Base-by-base conservation (phyloP, 805 yeast species). In the Babjeviella inositovora region DNA sequence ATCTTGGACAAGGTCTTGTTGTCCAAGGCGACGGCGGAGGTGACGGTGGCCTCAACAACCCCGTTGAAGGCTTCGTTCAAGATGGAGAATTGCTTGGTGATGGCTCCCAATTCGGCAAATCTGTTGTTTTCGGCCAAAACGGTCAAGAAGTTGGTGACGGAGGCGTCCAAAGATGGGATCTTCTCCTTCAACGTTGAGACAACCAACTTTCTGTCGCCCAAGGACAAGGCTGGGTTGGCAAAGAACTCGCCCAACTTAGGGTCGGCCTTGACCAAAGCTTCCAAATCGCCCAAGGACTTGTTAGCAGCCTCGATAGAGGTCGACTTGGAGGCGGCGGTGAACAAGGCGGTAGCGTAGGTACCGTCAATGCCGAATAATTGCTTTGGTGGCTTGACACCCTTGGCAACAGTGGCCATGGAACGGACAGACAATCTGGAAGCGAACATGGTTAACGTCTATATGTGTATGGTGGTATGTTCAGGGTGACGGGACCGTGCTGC, bases 81-180 rank as follows among this genome's bases (percentile, higher is more conserved):
- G 41, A 68, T 55, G 36, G 66, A 58, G 52, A 76, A 90, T 58
- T 82, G 79, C 34, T 60, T 50, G 41, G 68, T 63, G 47, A 90
- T 66, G 27, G 61, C 52, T 27, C 58, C 48, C 39, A 90, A 64
- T 40, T 84, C 54, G 31, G 57, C 53, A 53, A 90, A 69, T 60
- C 98, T 74, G 74, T 85, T 82, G 76, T 90, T 85, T 48, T 82
- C 93, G 39, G 94, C 82, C 39, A 90, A 63, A 23, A 85, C 93
- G 30, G 51, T 50, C 50, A 90, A 68, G 50, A 90, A 69, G 64
- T 85, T 90, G 39, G 67, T 41, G 29, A 79, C 75, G 30, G 84
- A 61, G 37, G 68, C 56, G 53, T 81, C 93, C 38, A 74, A 58
- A 28, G 44, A 43, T n/a, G n/a, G n/a, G 36, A 56, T 51, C 32